Percentiles rank a stretch among this genome's conserved stretches.
Conservation (phyloP, 768 basidiomycete genomes). For the Pisolithus microcarpus region DNA sequence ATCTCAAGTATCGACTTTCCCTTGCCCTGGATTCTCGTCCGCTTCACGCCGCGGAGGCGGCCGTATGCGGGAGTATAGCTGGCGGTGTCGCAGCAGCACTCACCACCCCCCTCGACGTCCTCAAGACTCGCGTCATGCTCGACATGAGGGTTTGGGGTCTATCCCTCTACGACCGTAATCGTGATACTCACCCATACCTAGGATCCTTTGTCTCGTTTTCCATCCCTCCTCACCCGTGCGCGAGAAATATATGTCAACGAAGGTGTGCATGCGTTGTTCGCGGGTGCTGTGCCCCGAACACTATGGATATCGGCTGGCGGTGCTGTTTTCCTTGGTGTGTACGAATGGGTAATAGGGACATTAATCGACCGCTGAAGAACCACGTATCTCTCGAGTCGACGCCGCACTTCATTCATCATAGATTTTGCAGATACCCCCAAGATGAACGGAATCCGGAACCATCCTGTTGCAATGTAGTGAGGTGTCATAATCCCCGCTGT, state of each 20-base stretch:
- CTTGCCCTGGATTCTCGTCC: constrained; percentile 44
- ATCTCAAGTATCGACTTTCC: constrained; percentile 67
- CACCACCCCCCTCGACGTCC: constrained; percentile 93
- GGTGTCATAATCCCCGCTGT: too few species aligned
- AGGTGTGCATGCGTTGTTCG: constrained; percentile 70
- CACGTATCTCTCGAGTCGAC: not conserved
- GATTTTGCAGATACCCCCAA: not conserved
- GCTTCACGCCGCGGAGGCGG: constrained; percentile 68
- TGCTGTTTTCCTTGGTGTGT: constrained; percentile 95
- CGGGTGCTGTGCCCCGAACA: constrained; percentile 85
- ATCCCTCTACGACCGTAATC: not conserved
- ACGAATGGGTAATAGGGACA: constrained; percentile 68
- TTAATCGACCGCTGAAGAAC: constrained; percentile 26
- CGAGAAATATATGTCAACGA: constrained; percentile 62
- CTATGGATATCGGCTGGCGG: constrained; percentile 96
- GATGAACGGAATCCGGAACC: too few species aligned
- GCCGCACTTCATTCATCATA: not conserved
- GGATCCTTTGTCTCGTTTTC: constrained; percentile 43
- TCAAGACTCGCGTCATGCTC: constrained; percentile 97
- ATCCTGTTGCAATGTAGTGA: too few species aligned
- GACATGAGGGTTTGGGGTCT: constrained; percentile 61
- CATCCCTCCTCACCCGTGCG: constrained; percentile 53
- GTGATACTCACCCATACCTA: constrained; percentile 18
- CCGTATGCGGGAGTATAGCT: constrained; percentile 83
- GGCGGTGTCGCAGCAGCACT: constrained; percentile 84